phyloP scores from a whole-genome alignment of 257 asterid species.

The Datura wrightii region DNA sequence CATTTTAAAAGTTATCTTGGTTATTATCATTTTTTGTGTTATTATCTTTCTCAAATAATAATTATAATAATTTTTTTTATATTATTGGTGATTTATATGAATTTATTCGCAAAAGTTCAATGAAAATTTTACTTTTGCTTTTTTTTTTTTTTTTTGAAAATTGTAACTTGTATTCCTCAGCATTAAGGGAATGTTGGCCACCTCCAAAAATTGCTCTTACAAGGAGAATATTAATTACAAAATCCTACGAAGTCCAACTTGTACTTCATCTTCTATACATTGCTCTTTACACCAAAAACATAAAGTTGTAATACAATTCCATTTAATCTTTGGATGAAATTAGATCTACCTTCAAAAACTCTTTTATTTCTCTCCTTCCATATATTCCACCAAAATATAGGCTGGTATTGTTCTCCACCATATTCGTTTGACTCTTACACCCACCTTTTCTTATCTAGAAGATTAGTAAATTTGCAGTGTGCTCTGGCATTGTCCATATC shows the following conservation, averaged over 20 bases:
- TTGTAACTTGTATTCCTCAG: not conserved
- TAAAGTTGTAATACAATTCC: too few species aligned
- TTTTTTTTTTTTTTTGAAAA: too few species aligned
- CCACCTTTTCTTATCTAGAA: not conserved
- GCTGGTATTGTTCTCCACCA: not conserved
- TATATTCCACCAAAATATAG: not conserved
- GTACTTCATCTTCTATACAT: too few species aligned
- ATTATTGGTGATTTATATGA: too few species aligned
- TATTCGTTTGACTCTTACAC: not conserved
- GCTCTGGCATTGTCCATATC: not conserved
- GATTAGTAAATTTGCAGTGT: not conserved
- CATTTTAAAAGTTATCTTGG: too few species aligned
- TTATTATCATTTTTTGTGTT: too few species aligned
- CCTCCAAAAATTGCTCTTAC: not conserved
- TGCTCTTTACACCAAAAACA: too few species aligned
- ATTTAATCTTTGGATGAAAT: not conserved
- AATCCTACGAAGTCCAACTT: not conserved
- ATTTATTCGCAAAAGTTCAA: too few species aligned
- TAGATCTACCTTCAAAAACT: not conserved
- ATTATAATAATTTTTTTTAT: too few species aligned
- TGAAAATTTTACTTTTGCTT: too few species aligned
- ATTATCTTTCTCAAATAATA: too few species aligned
- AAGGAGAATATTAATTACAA: not conserved
- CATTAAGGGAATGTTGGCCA: not conserved
- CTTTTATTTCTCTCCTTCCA: not conserved